Evolutionary conservation across 352 stramenopile genomes (phyloP), one percentile per base, ranked within the genome.

Genomic region (Globisporangium rhizosaccharum): DNA sequence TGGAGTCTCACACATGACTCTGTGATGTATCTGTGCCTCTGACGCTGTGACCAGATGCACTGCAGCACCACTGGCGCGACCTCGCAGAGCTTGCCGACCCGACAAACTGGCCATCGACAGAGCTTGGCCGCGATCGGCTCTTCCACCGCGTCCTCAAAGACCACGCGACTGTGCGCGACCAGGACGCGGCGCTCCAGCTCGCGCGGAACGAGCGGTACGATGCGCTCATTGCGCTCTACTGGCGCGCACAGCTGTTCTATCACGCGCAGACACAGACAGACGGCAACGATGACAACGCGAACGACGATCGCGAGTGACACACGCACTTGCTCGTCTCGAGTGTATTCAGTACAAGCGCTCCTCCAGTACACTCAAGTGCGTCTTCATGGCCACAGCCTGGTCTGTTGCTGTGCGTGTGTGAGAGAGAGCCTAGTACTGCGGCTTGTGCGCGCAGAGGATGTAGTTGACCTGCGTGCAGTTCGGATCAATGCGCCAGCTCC

Each of bases 381-480:
- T 39, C 9, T 9, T 39, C 33, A 11, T 39, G 33, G 1, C 37
- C 11, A 10, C 8, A 39, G 51, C 58, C 17, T 7, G 20, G 8
- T 45, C 23, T 42, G 28, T 46, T 23, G 39, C 36, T 42, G 37
- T 42, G 30, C 51, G 15, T 26, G 1, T 11, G 20, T 17, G n/a
- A 7, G 51, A 12, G 39, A 41, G 14, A 30, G 28, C 25, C 45
- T 65, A 63, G 25, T 74, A 59, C 47, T 71, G 53, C 23, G 75
- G 72, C 57, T 92, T 94, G 26, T 76, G 67, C 18, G 83, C 85
- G 50, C 79, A 90, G 53, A 94, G 62, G 62, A 93, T 88, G 70
- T 94, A 94, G 62, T 94, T 94, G 66, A 94, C 67, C 51, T 73
- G 70, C 46, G 75, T 90, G 66, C 79, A 91, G 52, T 73, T 88